Conservation (phyloP, 805 yeast species). For the Phaffomyces thermotolerans region DNA sequence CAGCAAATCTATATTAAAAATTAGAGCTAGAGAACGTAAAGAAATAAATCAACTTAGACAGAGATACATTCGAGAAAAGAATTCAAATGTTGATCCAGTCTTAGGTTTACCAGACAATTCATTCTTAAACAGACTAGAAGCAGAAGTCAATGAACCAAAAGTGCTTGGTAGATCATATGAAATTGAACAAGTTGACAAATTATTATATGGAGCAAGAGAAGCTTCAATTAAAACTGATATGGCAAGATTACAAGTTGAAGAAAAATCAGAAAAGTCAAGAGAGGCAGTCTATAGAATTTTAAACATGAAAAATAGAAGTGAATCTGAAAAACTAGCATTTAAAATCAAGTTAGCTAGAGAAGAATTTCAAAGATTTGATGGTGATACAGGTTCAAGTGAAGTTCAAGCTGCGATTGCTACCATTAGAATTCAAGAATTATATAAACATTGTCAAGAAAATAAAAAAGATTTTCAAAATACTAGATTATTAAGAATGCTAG, state of each 20-base stretch:
- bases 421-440: constrained; percentile 67
- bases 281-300: constrained; percentile 67
- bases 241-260: constrained; percentile 20
- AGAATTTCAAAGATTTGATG: constrained; percentile 78
- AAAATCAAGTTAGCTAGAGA: constrained; percentile 59
- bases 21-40: constrained; percentile 20
- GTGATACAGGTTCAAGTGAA: constrained; percentile 93
- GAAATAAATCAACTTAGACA: constrained; percentile 22
- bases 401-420: constrained; percentile 93
- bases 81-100: constrained; percentile 59
- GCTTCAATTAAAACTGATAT: constrained; percentile 35
- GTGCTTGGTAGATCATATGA: constrained; percentile 55
- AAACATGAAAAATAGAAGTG: constrained; percentile 62
- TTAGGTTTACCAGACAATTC: constrained; percentile 63
- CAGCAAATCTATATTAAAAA: constrained; percentile 21
- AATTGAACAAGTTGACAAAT: constrained; percentile 61
- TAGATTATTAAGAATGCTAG: constrained; percentile 69
- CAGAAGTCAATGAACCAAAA: constrained; percentile 59
- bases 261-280: constrained; percentile 50
- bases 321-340: constrained; percentile 46
- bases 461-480: constrained; percentile 69
- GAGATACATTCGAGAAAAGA: constrained; percentile 20
- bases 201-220: constrained; percentile 71
- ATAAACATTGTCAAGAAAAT: constrained; percentile 61
- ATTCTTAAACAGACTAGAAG: constrained; percentile 59